Evolutionary conservation across 495 filamentous ascomycete genomes (phyloP), one percentile per base, ranked within the genome.

Genomic region (Penicillium ochrochloron): DNA sequence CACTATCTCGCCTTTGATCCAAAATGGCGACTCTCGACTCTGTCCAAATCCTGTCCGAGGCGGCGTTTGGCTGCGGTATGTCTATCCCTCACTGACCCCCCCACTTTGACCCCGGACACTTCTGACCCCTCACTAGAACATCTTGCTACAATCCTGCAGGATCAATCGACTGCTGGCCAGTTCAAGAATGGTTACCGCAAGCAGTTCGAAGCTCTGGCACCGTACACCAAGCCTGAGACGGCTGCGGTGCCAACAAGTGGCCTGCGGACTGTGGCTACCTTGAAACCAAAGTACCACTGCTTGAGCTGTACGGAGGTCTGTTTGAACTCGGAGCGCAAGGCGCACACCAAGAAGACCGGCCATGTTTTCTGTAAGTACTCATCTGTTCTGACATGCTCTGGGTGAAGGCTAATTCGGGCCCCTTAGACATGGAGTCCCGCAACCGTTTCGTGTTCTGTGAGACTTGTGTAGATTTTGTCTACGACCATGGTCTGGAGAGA

Each of bases 401-500:
- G 17, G 11, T 11, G 12, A 31, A 48, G 23, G 15, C 68, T 76
- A 62, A 76, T 37, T 2, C 41, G n/a, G 14, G n/a, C 4, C 5
- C 37, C 50, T 6, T 34, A 96, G 92, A 92, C 71, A 89, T 96
- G 63, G 93, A 97, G 67, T 94, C 92, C 3, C 82, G 89, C 60
- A 87, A 80, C 64, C 92, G 91, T 7, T 83, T 85, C 53, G 70
- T 97, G 3, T 96, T 89, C 70, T 97, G 93, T 77, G 90, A 94
- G 67, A 82, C 86, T 63, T 97, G 93, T 69, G 83, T 86, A 42
- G 93, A 97, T 72, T 89, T 95, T 64, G 87, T 97, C 48, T 96
- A 92, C 79, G 93, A 97, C 68, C 90, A 91, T 51, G 89, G 87
- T 9, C 79, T 96, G 29, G 93, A 97, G 68, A 85, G 90, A 34